A percentile compares a stretch with the other conserved stretches of the same genome.
Evolutionary conservation across 345 rosid genomes (phyloP).

Genomic region (Microcos paniculata): DNA sequence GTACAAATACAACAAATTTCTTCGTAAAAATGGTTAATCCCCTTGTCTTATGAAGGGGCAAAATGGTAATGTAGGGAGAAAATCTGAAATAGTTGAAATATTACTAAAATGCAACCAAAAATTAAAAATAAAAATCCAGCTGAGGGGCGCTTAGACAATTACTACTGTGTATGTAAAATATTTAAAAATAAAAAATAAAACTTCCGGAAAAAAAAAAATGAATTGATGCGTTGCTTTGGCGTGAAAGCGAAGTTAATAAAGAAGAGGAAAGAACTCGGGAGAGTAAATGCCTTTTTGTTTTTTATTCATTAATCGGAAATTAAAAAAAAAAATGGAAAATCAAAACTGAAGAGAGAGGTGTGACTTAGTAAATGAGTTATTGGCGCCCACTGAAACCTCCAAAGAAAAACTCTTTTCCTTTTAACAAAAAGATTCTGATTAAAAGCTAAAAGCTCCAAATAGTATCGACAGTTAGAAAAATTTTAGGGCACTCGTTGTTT

Average conservation of each 20-base stretch:
- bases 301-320: slow-evolving; percentile 21
- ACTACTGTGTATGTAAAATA: background rate
- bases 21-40: too few species aligned
- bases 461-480: background rate
- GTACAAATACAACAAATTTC: too few species aligned
- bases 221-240: slow-evolving; percentile 10
- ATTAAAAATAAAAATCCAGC: too few species aligned
- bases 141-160: too few species aligned
- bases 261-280: background rate
- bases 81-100: too few species aligned
- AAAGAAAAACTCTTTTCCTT: background rate
- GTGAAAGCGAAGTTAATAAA: slow-evolving; percentile 22
- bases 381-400: background rate
- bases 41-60: too few species aligned
- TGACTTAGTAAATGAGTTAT: too few species aligned
- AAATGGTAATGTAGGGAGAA: too few species aligned
- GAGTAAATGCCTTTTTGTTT: slow-evolving; percentile 32
- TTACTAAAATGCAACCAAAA: too few species aligned
- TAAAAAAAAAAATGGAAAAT: background rate
- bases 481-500: background rate
- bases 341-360: background rate
- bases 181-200: background rate
- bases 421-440: background rate
- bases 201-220: background rate
- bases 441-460: background rate